Percentiles rank a stretch among this genome's conserved stretches.
Evolutionary conservation across 1,284 basidiomycete genomes (phyloP).

Genomic region (Puccinia horiana): DNA sequence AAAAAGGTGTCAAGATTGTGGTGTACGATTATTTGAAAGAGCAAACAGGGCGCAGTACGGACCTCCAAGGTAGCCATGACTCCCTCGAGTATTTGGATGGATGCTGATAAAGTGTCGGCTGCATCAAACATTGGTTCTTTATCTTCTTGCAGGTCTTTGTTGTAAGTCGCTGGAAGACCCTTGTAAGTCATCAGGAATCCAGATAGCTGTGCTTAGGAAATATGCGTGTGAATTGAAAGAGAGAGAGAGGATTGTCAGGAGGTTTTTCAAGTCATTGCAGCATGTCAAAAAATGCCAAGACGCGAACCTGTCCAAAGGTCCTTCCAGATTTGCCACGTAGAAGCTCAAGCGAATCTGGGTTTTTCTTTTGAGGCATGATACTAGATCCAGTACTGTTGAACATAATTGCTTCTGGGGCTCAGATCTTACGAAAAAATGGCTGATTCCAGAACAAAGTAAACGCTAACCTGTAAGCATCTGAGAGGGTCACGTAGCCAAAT

Average conservation of each 20-base stretch:
- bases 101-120: slow-evolving; percentile 85
- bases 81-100: slow-evolving; percentile 87
- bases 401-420: not conserved
- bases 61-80: slow-evolving; percentile 73
- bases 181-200: slow-evolving; percentile 98
- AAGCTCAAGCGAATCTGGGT: slow-evolving; percentile 92
- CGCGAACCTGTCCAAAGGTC: slow-evolving; percentile 73
- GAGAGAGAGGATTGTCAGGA: not conserved
- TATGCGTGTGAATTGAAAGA: not conserved
- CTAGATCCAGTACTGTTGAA: slow-evolving; percentile 83
- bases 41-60: not conserved
- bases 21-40: not conserved
- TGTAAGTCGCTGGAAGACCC: slow-evolving; percentile 95
- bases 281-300: not conserved
- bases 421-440: not conserved
- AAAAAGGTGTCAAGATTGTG: not conserved
- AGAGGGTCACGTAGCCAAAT: slow-evolving; percentile 90
- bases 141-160: slow-evolving; percentile 98
- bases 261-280: not conserved
- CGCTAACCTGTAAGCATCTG: slow-evolving; percentile 86
- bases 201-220: slow-evolving; percentile 68
- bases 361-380: slow-evolving; percentile 99
- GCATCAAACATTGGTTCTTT: slow-evolving; percentile 96
- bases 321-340: slow-evolving; percentile 92
- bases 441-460: not conserved